Evolutionary conservation across 2,329 filamentous ascomycete species (phyloP).

Genomic region (Cladophialophora carrionii): DNA sequence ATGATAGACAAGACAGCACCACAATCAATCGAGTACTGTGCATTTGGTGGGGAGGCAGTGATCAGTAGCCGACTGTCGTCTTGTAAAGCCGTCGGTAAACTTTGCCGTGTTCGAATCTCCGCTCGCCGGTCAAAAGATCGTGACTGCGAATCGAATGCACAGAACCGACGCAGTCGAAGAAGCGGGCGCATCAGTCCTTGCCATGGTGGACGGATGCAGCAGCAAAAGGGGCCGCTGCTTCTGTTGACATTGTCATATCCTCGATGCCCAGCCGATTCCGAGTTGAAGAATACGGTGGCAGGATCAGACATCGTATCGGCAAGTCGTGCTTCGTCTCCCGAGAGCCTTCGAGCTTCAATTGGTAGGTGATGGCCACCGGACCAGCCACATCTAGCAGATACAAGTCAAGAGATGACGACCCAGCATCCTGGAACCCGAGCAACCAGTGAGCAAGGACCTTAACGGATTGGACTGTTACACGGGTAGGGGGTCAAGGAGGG

Average conservation of each 20-base stretch:
- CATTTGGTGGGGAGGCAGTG: not conserved
- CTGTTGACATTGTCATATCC: not conserved
- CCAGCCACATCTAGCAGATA: not conserved
- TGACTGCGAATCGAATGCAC: not conserved
- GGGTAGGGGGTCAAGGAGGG: conserved; percentile 3
- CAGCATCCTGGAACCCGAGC: conserved; percentile 14
- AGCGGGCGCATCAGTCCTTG: not conserved
- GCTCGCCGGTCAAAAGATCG: not conserved
- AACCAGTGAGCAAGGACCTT: not conserved
- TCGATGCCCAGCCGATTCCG: not conserved
- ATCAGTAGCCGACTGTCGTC: conserved; percentile 4
- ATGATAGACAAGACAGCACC: conserved; percentile 13
- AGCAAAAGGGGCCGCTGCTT: not conserved
- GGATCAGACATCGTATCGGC: not conserved
- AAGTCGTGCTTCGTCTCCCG: not conserved
- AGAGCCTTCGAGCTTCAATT: not conserved
- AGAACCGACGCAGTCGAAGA: not conserved
- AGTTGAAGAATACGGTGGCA: not conserved
- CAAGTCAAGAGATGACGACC: not conserved
- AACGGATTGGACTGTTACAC: conserved; percentile 9
- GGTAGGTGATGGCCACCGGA: not conserved
- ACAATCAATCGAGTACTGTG: conserved; percentile 1
- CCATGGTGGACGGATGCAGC: not conserved
- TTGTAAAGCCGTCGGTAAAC: not conserved
- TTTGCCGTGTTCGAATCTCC: not conserved